These are phyloP conservation scores for Oldenlandia corymbosa DNA, from an alignment of 257 asterid species.

Conservation along the genomic window DNA sequence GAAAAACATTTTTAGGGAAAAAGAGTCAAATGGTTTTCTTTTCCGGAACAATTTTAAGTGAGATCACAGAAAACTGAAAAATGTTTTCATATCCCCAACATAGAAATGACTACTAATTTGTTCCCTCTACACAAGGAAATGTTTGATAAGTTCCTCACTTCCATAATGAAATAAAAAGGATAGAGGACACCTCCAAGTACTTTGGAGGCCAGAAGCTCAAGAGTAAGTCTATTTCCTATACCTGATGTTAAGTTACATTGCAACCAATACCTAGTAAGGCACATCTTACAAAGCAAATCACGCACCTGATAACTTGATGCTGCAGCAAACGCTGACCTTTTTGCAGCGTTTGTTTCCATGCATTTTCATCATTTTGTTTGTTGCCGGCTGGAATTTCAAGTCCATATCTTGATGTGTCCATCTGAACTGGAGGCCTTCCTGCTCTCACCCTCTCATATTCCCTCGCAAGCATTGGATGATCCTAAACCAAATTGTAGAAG, in stretches of 20 bases:
- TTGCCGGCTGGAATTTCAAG: conserved; percentile 71
- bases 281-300: too few species aligned
- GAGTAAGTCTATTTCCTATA: background rate
- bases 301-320: conserved; percentile 92
- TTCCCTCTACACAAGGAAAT: background rate
- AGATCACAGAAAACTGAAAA: background rate
- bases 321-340: conserved; percentile 88
- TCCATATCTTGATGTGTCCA: conserved; percentile 85
- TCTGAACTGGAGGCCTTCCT: conserved; percentile 85
- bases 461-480: conserved; percentile 94
- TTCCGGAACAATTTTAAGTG: background rate
- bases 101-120: background rate
- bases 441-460: conserved; percentile 94
- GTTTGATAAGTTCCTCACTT: background rate
- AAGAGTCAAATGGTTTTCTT: too few species aligned
- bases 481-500: conserved; percentile 29
- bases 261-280: too few species aligned
- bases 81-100: background rate
- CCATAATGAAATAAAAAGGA: background rate
- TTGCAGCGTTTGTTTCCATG: conserved; percentile 83
- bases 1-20: background rate
- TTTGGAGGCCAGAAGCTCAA: background rate
- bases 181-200: background rate
- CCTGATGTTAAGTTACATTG: background rate
- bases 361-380: conserved; percentile 84